A percentile compares a stretch with the other conserved stretches of the same genome.
These are phyloP conservation scores for Acrocalymma vagum DNA, from an alignment of 2,329 filamentous ascomycete species.

Conservation along the genomic window DNA sequence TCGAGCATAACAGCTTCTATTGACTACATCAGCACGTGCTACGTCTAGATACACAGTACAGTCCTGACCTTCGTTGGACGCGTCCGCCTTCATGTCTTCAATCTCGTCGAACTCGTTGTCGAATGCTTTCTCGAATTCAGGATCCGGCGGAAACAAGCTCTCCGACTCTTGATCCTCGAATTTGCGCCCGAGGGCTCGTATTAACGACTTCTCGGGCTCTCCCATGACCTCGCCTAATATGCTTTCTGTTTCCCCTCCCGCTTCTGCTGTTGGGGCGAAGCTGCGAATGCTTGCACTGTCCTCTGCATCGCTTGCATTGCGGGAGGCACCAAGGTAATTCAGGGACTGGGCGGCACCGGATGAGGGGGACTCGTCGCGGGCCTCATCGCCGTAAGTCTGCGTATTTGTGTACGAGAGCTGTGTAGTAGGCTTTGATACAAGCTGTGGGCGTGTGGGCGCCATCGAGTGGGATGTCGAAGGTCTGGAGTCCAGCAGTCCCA, in stretches of 20 bases:
- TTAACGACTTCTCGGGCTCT: conserved; percentile 71
- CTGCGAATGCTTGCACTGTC: conserved; percentile 74
- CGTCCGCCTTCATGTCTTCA: conserved; percentile 64
- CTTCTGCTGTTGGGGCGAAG: conserved; percentile 69
- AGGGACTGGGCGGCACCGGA: conserved; percentile 47
- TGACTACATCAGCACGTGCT: conserved; percentile 35
- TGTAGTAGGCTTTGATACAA: conserved; percentile 77
- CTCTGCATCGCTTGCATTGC: conserved; percentile 64
- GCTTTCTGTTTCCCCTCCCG: conserved; percentile 79
- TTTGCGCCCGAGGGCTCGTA: conserved; percentile 72
- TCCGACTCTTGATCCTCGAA: conserved; percentile 63
- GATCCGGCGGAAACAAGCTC: conserved; percentile 54
- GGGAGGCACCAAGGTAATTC: conserved; percentile 49
- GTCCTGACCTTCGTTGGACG: conserved; percentile 67
- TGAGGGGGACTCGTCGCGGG: conserved; percentile 33
- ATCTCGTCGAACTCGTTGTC: conserved; percentile 80
- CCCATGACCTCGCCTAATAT: conserved; percentile 76
- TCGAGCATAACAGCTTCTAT: conserved; percentile 65
- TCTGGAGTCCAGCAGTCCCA: conserved; percentile 38
- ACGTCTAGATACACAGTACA: conserved; percentile 28
- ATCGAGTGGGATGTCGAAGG: conserved; percentile 51
- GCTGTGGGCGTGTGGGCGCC: conserved; percentile 52
- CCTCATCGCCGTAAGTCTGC: conserved; percentile 71
- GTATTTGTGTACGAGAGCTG: conserved; percentile 84
- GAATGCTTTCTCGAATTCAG: conserved; percentile 70